These are phyloP conservation scores for Botrytis byssoidea DNA, from an alignment of 2,329 filamentous ascomycete species.

Conservation along the genomic window DNA sequence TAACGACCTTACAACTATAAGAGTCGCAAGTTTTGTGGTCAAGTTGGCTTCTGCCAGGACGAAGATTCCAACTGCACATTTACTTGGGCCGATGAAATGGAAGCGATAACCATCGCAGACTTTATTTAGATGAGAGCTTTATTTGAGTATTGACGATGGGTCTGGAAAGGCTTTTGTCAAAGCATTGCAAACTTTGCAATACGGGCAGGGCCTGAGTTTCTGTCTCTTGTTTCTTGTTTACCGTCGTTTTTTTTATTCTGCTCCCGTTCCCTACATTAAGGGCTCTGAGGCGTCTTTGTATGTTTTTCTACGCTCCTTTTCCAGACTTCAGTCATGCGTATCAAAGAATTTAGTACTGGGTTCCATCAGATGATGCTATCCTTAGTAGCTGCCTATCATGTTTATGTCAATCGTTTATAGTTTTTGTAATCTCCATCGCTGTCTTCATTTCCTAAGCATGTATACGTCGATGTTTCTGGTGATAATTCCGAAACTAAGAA, in stretches of 20 bases:
- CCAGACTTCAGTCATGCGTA: neutral
- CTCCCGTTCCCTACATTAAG: neutral
- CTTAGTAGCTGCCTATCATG: neutral
- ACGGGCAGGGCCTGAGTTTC: neutral
- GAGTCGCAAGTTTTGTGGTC: too few species aligned
- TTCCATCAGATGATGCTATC: neutral
- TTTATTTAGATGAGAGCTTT: neutral
- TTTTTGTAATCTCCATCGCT: too few species aligned
- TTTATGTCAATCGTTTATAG: neutral
- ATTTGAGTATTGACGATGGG: neutral
- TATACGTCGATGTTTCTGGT: neutral
- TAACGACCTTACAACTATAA: too few species aligned
- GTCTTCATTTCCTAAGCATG: neutral
- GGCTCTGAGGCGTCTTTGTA: neutral
- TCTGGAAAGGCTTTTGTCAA: neutral
- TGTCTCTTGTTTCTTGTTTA: neutral
- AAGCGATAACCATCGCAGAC: neutral
- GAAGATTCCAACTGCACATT: too few species aligned
- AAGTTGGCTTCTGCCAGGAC: too few species aligned
- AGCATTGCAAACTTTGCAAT: neutral
- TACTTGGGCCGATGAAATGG: too few species aligned
- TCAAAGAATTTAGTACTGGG: neutral
- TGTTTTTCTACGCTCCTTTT: neutral
- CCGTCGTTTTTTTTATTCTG: neutral
- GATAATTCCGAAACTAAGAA: neutral